A percentile compares a stretch with the other conserved stretches of the same genome.
Conservation (phyloP, 129 eudicot genomes). For the Flaveria linearis region DNA sequence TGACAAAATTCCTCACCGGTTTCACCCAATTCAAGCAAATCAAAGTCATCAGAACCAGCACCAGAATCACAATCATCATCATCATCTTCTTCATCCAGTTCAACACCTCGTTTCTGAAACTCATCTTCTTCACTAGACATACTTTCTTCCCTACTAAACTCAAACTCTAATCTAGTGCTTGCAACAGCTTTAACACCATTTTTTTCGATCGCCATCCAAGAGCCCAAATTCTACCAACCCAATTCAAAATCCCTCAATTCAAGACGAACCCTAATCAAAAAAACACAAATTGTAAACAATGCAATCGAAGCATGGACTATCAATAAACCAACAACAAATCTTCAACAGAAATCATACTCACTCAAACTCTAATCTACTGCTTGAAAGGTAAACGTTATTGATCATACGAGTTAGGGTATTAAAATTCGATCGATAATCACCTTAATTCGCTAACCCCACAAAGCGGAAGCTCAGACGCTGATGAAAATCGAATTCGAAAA, state of each 20-base stretch:
- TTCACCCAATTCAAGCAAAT: constrained; percentile 88
- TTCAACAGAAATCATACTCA: too few relatives aligned
- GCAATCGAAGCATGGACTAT: background rate
- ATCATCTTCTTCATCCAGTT: constrained; percentile 48
- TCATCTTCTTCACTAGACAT: constrained; percentile 87
- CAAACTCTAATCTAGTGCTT: constrained; percentile 51
- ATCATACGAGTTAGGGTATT: constrained; percentile 20
- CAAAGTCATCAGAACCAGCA: constrained; percentile 96
- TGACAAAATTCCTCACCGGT: constrained; percentile 89
- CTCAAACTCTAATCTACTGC: too few relatives aligned
- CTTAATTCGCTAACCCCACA: constrained; percentile 32
- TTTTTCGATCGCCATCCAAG: constrained; percentile 90
- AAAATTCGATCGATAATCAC: constrained; percentile 34
- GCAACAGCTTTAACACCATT: constrained; percentile 57
- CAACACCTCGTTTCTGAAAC: constrained; percentile 43
- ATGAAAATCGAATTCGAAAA: background rate
- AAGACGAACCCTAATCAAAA: constrained; percentile 33
- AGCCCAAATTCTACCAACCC: constrained; percentile 26
- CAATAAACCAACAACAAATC: constrained; percentile 4
- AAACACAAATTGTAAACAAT: constrained; percentile 16
- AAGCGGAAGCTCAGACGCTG: constrained; percentile 23
- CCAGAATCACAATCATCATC: constrained; percentile 91
- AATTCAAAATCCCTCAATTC: constrained; percentile 28
- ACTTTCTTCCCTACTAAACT: constrained; percentile 73
- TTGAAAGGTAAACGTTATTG: background rate